Evolutionary conservation across 2,329 filamentous ascomycete genomes (phyloP), one percentile per base, ranked within the genome.

Genomic region (Dactylellina haptotyla): DNA sequence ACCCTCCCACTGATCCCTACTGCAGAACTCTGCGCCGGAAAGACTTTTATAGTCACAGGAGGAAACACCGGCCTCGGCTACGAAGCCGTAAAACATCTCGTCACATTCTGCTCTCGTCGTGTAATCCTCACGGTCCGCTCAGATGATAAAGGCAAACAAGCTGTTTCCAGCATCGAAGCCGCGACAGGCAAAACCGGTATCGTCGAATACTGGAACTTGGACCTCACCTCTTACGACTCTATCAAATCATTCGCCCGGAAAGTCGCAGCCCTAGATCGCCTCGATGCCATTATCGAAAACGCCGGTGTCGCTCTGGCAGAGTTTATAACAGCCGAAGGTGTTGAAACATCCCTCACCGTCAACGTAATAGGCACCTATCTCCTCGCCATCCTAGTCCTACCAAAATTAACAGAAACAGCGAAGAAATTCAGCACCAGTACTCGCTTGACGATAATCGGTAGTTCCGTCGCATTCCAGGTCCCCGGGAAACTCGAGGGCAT

Each of bases 301-400:
- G 67, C 67, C 0, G 56, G 67, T 12, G 61, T 72, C 14, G 67
- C 67, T 4, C 30, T 66, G 43, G 28, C 26, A 10, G 14, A 37
- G 25, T 65, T 41, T 51, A 61, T 43, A 14, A 62, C 45, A 30
- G 41, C 75, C 1, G 82, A 84, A 28, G 84, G 83, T 3, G 85
- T 82, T 79, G 85, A 87, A 69, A 80, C 83, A 61, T 84, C 82
- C 1, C 75, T 89, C 10, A 86, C 88, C 76, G 84, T 87, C 75
- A 88, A 88, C 76, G 81, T 84, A 0, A 79, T 88, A 1, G 86
- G 85, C 2, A 88, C 85, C 0, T 81, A 83, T 5, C 80, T 88
- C 0, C 79, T 89, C 4, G 85, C 82, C 0, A 73, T 87, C 2
- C 78, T 87, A 1, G 80, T 89, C 9, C 79, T 86, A 1, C 84